Evolutionary conservation across 1,284 basidiomycete genomes (phyloP), one percentile per base, ranked within the genome.

Genomic region (Boletus smithii): DNA sequence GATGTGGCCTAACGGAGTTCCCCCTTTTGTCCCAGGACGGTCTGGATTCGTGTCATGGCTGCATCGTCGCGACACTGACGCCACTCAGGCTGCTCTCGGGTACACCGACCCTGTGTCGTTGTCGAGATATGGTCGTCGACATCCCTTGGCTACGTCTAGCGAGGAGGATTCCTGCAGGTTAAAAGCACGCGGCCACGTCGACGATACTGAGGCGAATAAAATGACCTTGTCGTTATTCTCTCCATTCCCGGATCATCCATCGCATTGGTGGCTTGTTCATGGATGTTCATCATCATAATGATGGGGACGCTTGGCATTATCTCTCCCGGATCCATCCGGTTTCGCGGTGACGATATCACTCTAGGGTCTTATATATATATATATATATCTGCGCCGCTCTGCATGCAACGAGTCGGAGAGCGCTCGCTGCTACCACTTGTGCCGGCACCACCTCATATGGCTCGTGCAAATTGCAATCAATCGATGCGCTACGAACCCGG

Each of bases 171-270:
- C 27, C 5, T 17, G 14, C 14, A n/a, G 14, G 26, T 14, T 5
- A 5, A 10, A 17, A 11, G 20, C 13, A 14, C 33, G 20, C 20
- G 11, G 17, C 33, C 40, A 34, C 9, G 14, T 13, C 22, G 17
- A 44, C 18, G 20, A 33, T 17, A 24, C 6, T 16, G 23, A 9
- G 36, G 14, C 27, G 14, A 27, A 32, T 8, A 40, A 34, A 24
- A 29, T 10, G 13, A 4, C 22, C n/a, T 23, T 4, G 8, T 24
- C 29, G 6, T 14, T 13, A 18, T 27, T 22, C 27, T 11, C 37
- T 40, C 20, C 50, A 47, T 47, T 51, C 36, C 17, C 34, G 17
- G 38, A 46, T 42, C 36, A 24, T 29, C 22, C 14, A 11, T 7
- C 18, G 33, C 10, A 26, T 14, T 9, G 30, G 14, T 7, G 13